phyloP scores from a whole-genome alignment of 2,329 filamentous ascomycete genomes.

The Alternaria longipes region DNA sequence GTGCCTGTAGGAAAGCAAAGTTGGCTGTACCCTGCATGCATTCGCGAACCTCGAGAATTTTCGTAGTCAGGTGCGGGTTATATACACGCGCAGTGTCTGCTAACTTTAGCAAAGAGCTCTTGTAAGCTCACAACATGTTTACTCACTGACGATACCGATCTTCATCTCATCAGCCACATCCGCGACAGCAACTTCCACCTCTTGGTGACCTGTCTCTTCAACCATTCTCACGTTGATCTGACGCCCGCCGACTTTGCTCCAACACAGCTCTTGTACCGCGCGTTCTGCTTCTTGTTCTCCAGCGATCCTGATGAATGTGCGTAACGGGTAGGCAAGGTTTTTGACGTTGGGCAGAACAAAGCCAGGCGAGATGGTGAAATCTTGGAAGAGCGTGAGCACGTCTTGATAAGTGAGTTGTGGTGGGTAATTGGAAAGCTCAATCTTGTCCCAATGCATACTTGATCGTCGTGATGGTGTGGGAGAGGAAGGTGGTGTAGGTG shows the following conservation, averaged over 20 bases:
- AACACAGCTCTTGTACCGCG: constrained; percentile 17
- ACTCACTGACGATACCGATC: constrained; percentile 24
- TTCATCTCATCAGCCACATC: constrained; percentile 23
- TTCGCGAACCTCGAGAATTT: constrained; percentile 24
- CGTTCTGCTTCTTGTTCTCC: constrained; percentile 14
- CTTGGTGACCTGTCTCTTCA: constrained; percentile 8
- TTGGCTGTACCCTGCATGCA: constrained; percentile 1
- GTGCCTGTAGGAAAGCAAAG: constrained; percentile 24
- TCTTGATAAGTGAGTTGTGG: constrained; percentile 15
- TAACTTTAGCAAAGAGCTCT: not conserved
- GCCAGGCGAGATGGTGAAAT: constrained; percentile 18
- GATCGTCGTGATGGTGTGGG: not conserved
- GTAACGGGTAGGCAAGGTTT: constrained; percentile 21
- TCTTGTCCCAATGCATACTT: constrained; percentile 5
- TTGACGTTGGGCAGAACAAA: constrained; percentile 13
- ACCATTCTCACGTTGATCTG: constrained; percentile 10
- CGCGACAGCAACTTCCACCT: constrained; percentile 11
- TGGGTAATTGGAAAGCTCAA: constrained; percentile 25
- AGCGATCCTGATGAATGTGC: constrained; percentile 13
- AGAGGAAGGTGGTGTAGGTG: not conserved
- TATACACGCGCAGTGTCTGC: constrained; percentile 20
- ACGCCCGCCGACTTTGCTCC: constrained; percentile 8
- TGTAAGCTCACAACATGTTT: not conserved
- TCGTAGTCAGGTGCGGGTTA: constrained; percentile 13
- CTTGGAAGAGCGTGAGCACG: constrained; percentile 15